Evolutionary conservation across 257 asterid genomes (phyloP), one percentile per base, ranked within the genome.

Genomic region (Plantago ovata): DNA sequence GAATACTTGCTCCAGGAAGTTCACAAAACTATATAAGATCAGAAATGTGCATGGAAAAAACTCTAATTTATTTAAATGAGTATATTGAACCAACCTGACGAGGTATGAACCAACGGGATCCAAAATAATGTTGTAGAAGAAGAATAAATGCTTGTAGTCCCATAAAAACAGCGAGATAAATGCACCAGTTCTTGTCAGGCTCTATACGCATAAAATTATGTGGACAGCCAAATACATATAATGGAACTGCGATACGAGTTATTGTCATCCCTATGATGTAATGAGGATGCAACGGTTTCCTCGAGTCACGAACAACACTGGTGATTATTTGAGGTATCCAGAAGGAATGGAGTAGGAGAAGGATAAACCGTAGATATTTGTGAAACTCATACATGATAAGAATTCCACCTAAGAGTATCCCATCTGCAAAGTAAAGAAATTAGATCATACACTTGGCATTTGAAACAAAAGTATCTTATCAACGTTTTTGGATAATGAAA

Each of bases 211-310:
- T 88, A 80, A 93, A 93, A 70, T 93, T 93, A 75, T 75, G 81
- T 21, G 98, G 95, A 68, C 97, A 93, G 6, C 97, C 95, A 56
- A 93, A 89, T 63, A 81, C 76, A 50, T 93, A 93, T 23, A 93
- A 67, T 0, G 98, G 98, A 62, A 93, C 75, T 41, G 95, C 87
- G 38, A 86, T 66, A n/a, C 98, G 94, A 56, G 95, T 93, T 58
- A 81, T 22, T 21, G 94, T 79, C 81, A 93, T 93, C 70, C 98
- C 98, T 16, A 92, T 54, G 54, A 93, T 82, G 58, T 86, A 93
- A 73, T 88, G 95, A 72, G 95, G 97, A 71, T 93, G 97, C 75
- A 93, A 55, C 7, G 98, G 94, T 64, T 93, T 93, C 68, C 97
- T 93, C 56, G 86, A 86, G 80, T 93, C 97, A 10, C 95, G 90